Percentiles rank a stretch among this genome's conserved stretches.
phyloP scores from a whole-genome alignment of 176 grass and related monocot species.

The bread wheat (Triticum aestivum) region IWGSC_CS_RefSeq_v2.1 NC_057799.1:472258156-472258655 shows the following conservation, averaged over 20 bases:
- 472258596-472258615: background rate
- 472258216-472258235: background rate
- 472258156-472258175: background rate
- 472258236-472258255: background rate
- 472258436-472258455: background rate
- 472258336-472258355: background rate
- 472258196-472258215: background rate
- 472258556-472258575: background rate
- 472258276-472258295: background rate
- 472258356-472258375: background rate
- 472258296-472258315: background rate
- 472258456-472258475: background rate
- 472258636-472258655: background rate
- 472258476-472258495: background rate
- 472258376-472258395: background rate
- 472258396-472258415: background rate
- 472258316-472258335: background rate
- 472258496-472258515: background rate
- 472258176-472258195: background rate
- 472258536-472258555: background rate
- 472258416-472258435: background rate
- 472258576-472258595: background rate
- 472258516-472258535: background rate
- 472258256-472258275: background rate
- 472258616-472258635: background rate